These are phyloP conservation scores for Aspergillus affinis DNA, from an alignment of 495 filamentous ascomycete genomes.

Conservation along the genomic window DNA sequence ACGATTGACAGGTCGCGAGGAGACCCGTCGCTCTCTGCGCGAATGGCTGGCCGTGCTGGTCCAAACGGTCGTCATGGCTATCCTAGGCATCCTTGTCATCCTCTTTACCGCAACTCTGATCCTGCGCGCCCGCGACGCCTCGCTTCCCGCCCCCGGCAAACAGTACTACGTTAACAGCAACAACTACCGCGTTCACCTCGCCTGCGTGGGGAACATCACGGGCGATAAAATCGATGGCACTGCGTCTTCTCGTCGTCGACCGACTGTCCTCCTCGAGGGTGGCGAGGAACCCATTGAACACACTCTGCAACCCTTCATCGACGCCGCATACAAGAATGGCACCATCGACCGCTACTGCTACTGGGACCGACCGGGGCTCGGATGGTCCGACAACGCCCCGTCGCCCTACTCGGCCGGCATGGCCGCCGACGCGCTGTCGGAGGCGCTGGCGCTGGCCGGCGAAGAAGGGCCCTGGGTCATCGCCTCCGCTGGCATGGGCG, in stretches of 20 bases:
- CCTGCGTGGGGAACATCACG: slow-evolving; percentile 69
- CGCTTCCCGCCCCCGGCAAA: slow-evolving; percentile 67
- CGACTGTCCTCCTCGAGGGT: slow-evolving; percentile 79
- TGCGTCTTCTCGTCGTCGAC: slow-evolving; percentile 25
- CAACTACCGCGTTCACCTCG: slow-evolving; percentile 82
- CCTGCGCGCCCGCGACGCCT: slow-evolving; percentile 72
- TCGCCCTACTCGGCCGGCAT: slow-evolving; percentile 91
- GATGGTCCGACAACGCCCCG: slow-evolving; percentile 90
- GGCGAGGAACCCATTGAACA: slow-evolving; percentile 77
- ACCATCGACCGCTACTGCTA: slow-evolving; percentile 89
- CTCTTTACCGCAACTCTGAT: slow-evolving; percentile 77
- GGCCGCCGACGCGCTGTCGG: slow-evolving; percentile 79
- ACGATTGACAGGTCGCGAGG: slow-evolving; percentile 83
- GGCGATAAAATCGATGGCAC: slow-evolving; percentile 45
- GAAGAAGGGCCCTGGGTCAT: slow-evolving; percentile 84
- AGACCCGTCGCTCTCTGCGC: slow-evolving; percentile 74
- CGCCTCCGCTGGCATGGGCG: slow-evolving; percentile 72
- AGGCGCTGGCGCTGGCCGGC: slow-evolving; percentile 75
- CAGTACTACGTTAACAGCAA: slow-evolving; percentile 75
- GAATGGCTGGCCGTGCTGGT: slow-evolving; percentile 84
- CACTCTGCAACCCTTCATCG: slow-evolving; percentile 65
- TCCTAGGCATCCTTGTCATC: slow-evolving; percentile 63
- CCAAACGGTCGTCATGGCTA: slow-evolving; percentile 66
- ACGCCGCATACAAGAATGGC: slow-evolving; percentile 64
- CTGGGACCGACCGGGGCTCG: slow-evolving; percentile 88